Percentiles rank a stretch among this genome's conserved stretches.
Conservation (phyloP, 2,329 filamentous ascomycete species). For the Fusarium nodosum region DNA sequence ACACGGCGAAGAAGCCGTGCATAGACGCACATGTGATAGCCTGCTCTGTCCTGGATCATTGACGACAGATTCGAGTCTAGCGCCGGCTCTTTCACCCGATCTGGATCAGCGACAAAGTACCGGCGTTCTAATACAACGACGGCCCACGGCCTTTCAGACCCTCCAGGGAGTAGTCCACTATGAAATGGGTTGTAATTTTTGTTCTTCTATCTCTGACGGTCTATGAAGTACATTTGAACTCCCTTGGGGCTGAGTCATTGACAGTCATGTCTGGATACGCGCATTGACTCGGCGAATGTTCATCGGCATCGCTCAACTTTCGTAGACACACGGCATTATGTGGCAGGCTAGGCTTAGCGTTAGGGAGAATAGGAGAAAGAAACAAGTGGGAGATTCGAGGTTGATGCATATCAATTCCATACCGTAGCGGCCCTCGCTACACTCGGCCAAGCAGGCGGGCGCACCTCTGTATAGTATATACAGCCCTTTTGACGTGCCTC, state of each 20-base stretch:
- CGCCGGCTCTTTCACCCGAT: constrained; percentile 41
- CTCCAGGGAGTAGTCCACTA: constrained; percentile 9
- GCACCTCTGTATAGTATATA: constrained; percentile 2
- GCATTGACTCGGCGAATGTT: constrained; percentile 39
- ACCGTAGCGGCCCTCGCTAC: constrained; percentile 4
- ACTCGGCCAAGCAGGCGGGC: constrained; percentile 19
- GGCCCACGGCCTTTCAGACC: constrained; percentile 2
- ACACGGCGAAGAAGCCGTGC: background rate
- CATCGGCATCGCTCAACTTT: constrained; percentile 31
- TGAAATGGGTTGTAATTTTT: constrained; percentile 11
- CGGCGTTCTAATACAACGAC: constrained; percentile 40
- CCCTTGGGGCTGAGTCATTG: constrained; percentile 26
- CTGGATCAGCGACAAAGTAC: constrained; percentile 45
- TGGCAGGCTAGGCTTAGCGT: constrained; percentile 20
- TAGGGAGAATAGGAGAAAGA: constrained; percentile 2
- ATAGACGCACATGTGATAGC: constrained; percentile 33
- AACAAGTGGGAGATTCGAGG: constrained; percentile 27
- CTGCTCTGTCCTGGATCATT: constrained; percentile 22
- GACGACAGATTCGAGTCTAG: constrained; percentile 33
- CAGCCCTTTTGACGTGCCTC: constrained; percentile 27
- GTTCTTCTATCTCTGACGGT: background rate
- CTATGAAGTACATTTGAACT: constrained; percentile 7
- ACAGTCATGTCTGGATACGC: background rate
- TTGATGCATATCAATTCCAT: constrained; percentile 15
- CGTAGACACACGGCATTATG: constrained; percentile 27